phyloP scores from a whole-genome alignment of 2,329 filamentous ascomycete genomes.

The Paracorniculantispora psalliotae region DNA sequence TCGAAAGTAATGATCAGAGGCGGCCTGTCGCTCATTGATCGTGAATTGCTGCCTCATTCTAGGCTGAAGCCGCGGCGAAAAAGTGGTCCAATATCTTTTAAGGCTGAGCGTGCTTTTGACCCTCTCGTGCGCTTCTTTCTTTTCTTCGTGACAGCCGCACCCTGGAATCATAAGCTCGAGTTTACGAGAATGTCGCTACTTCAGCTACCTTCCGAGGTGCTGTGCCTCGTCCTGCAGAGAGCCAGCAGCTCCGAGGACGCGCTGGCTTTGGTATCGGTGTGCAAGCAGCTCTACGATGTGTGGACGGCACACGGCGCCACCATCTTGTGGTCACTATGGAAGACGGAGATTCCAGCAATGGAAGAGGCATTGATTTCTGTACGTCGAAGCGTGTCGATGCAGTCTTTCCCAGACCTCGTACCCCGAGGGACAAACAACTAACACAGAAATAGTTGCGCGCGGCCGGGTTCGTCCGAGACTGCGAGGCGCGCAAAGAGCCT shows the following conservation, averaged over 20 bases:
- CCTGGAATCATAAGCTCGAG: too few species aligned
- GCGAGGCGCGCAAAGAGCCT: not conserved
- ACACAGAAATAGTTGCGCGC: not conserved
- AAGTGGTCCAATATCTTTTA: too few species aligned
- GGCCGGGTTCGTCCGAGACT: not conserved
- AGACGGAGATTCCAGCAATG: not conserved
- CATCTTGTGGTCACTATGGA: not conserved
- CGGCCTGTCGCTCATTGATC: too few species aligned
- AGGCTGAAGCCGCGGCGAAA: too few species aligned
- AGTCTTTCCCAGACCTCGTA: too few species aligned
- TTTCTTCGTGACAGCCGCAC: too few species aligned
- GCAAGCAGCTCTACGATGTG: not conserved
- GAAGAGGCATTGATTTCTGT: not conserved
- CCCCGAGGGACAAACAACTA: too few species aligned
- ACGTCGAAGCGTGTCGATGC: too few species aligned
- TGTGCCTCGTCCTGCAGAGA: not conserved
- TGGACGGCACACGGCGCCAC: not conserved
- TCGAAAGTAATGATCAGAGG: too few species aligned
- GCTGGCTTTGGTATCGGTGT: not conserved
- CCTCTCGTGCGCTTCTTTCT: too few species aligned
- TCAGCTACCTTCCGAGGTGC: not conserved
- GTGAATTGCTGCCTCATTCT: too few species aligned
- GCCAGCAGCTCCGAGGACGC: not conserved
- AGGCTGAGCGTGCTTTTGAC: too few species aligned
- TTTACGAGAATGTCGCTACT: not conserved